Conservation (phyloP, 768 basidiomycete species). For the Suillus discolor region DNA sequence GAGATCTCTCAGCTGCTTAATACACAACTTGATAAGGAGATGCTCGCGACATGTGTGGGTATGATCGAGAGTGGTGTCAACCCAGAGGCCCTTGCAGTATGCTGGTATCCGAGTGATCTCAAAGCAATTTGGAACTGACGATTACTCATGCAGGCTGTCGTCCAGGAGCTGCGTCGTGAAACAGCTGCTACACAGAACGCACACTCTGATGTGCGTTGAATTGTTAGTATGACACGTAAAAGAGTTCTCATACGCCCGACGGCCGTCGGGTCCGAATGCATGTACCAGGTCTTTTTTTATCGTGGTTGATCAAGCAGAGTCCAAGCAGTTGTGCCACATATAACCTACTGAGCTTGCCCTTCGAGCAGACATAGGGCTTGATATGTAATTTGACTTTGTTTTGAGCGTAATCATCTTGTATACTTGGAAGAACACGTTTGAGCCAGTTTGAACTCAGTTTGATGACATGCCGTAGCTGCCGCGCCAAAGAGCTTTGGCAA, state of each 20-base stretch:
- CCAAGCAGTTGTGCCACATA: not conserved
- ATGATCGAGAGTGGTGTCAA: constrained; percentile 94
- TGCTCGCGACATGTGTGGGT: constrained; percentile 87
- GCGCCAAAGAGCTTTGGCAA: constrained; percentile 2
- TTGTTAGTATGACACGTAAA: not conserved
- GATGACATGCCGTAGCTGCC: constrained; percentile 11
- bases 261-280: constrained; percentile 6
- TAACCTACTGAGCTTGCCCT: not conserved
- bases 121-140: not conserved
- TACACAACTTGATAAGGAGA: constrained; percentile 87
- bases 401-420: not conserved
- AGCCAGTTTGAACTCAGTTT: constrained; percentile 13
- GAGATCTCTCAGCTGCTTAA: constrained; percentile 90
- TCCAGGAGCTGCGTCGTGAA: constrained; percentile 82
- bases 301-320: not conserved
- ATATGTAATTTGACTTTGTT: not conserved
- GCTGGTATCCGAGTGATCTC: constrained; percentile 23
- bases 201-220: constrained; percentile 31
- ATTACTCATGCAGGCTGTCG: constrained; percentile 59
- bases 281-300: not conserved
- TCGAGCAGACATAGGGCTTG: not conserved
- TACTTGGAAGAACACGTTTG: not conserved
- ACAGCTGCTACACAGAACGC: constrained; percentile 39
- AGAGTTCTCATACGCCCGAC: not conserved
- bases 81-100: constrained; percentile 87